Conservation (phyloP, 257 asterid species). For the Mitragyna speciosa region DNA sequence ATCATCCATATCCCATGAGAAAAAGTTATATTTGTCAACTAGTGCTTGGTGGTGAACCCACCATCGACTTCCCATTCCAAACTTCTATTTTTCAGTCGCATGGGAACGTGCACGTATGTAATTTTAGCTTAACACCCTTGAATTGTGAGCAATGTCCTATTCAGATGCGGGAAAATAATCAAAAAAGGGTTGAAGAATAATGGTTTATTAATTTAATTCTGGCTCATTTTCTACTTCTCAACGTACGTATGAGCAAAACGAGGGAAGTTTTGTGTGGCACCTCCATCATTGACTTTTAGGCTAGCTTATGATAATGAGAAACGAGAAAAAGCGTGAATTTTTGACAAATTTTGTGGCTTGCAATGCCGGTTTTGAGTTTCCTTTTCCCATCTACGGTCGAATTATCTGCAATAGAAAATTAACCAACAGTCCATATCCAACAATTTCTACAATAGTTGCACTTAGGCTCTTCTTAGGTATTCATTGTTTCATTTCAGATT, state of each 20-base stretch:
- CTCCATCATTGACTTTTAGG: not conserved
- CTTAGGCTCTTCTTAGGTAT: too few species aligned
- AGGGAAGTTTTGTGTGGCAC: not conserved
- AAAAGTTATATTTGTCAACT: constrained; percentile 53
- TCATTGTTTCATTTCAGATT: too few species aligned
- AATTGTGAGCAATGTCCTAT: not conserved
- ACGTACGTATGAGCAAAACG: too few species aligned
- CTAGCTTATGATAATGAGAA: not conserved
- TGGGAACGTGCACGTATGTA: not conserved
- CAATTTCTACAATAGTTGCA: too few species aligned
- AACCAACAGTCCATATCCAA: too few species aligned
- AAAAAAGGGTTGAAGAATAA: too few species aligned
- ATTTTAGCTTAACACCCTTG: not conserved
- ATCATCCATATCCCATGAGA: constrained; percentile 34
- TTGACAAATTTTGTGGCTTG: not conserved
- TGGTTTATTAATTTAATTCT: too few species aligned
- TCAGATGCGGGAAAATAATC: not conserved
- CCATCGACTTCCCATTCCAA: not conserved
- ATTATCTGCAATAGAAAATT: too few species aligned
- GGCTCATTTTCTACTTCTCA: too few species aligned
- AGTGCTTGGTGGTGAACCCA: constrained; percentile 15
- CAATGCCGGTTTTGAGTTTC: not conserved
- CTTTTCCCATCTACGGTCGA: too few species aligned
- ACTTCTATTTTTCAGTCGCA: too few species aligned
- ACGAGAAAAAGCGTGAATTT: not conserved